Percentiles rank a stretch among this genome's conserved stretches.
phyloP scores from a whole-genome alignment of 1,139 yeast species.

The Torulaspora globosa region DNA sequence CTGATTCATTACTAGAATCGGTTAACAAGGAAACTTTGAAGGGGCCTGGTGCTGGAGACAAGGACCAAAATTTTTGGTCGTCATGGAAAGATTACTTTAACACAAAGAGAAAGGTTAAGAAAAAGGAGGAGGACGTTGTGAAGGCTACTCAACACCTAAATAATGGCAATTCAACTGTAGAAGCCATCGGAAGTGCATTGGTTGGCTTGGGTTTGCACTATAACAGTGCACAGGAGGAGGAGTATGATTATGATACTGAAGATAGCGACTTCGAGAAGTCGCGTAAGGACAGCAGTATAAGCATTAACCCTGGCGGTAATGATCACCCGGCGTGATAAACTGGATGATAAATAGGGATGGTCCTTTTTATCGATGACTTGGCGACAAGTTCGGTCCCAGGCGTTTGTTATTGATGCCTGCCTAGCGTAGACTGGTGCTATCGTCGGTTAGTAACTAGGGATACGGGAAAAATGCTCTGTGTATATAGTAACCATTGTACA shows the following conservation, averaged over 20 bases:
- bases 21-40: slow-evolving; percentile 6
- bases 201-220: slow-evolving; percentile 20
- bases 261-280: neutral
- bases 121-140: slow-evolving; percentile 9
- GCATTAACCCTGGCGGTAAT: neutral
- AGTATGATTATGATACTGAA: slow-evolving; percentile 4
- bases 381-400: neutral
- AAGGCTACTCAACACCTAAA: slow-evolving; percentile 15
- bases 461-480: too few relatives aligned
- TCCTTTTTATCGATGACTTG: neutral
- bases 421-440: too few relatives aligned
- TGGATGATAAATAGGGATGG: neutral
- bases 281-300: neutral
- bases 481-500: too few relatives aligned
- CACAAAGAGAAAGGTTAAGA: slow-evolving; percentile 18
- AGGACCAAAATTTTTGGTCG: slow-evolving; percentile 19
- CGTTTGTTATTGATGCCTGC: too few relatives aligned
- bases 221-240: slow-evolving; percentile 5
- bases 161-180: slow-evolving; percentile 14
- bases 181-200: slow-evolving; percentile 21
- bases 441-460: too few relatives aligned
- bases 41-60: slow-evolving; percentile 4
- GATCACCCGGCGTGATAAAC: neutral
- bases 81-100: slow-evolving; percentile 31
- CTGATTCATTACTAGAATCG: slow-evolving; percentile 4